Percentiles rank a stretch among this genome's conserved stretches.
These are phyloP conservation scores for Penicillium rolfsii DNA, from an alignment of 2,329 filamentous ascomycete genomes.

Conservation along the genomic window DNA sequence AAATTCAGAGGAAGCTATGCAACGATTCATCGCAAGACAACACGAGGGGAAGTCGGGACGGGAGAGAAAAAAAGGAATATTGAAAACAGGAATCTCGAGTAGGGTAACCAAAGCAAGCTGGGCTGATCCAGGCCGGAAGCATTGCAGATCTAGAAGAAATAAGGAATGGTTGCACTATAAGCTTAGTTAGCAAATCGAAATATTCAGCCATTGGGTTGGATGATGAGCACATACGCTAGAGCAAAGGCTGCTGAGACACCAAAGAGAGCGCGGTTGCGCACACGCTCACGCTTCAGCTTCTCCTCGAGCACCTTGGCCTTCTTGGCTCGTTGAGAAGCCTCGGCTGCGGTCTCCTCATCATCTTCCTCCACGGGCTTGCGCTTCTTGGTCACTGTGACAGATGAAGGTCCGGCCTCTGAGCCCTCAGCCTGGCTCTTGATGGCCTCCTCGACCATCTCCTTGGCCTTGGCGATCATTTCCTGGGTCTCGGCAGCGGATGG, in stretches of 20 bases:
- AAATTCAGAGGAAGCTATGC: slow-evolving; percentile 5
- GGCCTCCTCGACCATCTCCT: slow-evolving; percentile 80
- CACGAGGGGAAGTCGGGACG: slow-evolving; percentile 7
- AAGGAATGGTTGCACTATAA: slow-evolving; percentile 51
- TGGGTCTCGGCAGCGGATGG: slow-evolving; percentile 77
- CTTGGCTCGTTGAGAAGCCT: slow-evolving; percentile 63
- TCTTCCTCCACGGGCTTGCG: slow-evolving; percentile 71
- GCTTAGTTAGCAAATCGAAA: slow-evolving; percentile 25
- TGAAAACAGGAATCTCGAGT: background rate
- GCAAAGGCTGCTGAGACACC: slow-evolving; percentile 86
- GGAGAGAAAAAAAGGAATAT: background rate
- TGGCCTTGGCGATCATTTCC: slow-evolving; percentile 82
- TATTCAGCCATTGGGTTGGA: background rate
- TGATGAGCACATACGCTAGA: slow-evolving; percentile 74
- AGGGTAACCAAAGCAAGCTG: background rate
- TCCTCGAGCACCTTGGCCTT: slow-evolving; percentile 71
- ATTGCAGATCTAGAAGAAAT: slow-evolving; percentile 47
- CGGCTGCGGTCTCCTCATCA: slow-evolving; percentile 44
- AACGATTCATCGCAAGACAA: slow-evolving; percentile 8
- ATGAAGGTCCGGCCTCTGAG: slow-evolving; percentile 34
- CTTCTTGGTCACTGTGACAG: slow-evolving; percentile 58
- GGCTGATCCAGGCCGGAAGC: background rate
- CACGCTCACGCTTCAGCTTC: slow-evolving; percentile 80
- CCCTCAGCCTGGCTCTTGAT: slow-evolving; percentile 52
- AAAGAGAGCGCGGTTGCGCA: slow-evolving; percentile 81